Evolutionary conservation across 192 early-diverging fungal genomes (phyloP), one percentile per base, ranked within the genome.

Genomic region (Spizellomyces sp.): DNA sequence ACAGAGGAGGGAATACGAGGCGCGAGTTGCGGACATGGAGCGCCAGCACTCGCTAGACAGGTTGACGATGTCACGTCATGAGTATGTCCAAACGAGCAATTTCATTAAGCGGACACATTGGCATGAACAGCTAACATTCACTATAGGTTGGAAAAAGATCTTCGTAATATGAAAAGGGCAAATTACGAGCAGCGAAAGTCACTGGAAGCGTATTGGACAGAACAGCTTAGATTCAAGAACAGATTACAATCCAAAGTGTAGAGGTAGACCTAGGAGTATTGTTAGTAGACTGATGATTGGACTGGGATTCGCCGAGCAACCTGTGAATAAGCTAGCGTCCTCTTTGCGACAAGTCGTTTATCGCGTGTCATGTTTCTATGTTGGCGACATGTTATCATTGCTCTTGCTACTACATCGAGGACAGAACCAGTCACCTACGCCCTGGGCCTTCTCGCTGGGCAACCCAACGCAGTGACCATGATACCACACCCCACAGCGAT

Each of bases 1-100:
- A 47, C 83, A 84, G 65, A 54, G 74, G 14, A 41, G 68, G 41
- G 75, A 78, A 45, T 82, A 83, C 58, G 80, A 79, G 57, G 22
- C 7, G 6, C 62, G 70, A 57, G 69, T 81, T 15, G 68, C 77
- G 1, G 80, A 84, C 17, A 75, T 83, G 44, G 80, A 84, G 64
- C 73, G 74, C 60, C 14, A 58, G 41, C 59, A 71, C 47, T 42
- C 72, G 15, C 46, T 83, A 12, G 67, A 79, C 41, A 63, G 69
- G 10, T 66, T 84, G 58, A 67, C 75, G 45, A 9, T 78, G 8
- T 80, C 75, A 56, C 36, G 71, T 6, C 78, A 78, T 61, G 80
- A 83, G 83, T 84, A 78, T 45, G 72, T 69, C 15, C 50, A n/a
- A n/a, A 12, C 50, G 12, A 54, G 50, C 50, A 19, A n/a, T 12